Base-by-base conservation (phyloP, 352 stramenopile genomes). In the Aphanomyces stellatus region DNA sequence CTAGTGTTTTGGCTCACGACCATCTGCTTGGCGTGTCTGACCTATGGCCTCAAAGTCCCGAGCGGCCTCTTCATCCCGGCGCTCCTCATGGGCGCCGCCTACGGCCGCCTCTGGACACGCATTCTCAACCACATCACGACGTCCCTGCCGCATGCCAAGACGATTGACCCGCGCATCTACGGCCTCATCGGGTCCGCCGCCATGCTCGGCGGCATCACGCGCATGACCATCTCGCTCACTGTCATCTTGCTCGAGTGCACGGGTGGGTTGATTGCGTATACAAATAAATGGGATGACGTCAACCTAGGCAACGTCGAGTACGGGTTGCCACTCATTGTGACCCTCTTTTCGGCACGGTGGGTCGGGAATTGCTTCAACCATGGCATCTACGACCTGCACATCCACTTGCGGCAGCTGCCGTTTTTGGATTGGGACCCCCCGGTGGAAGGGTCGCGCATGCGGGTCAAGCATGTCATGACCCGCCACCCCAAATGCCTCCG, bases 311-410 rank as follows among this genome's bases (percentile, higher is more conserved):
- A 98, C 76, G 95, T 99, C 60, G 91, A 99, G 78, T 99, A 98
- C 73, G 91, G 97, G 3, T 80, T 99, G 0, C 96, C 96, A 34
- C 76, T 99, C 15, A 99, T 99, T 81, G 78, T 99, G 56, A 98
- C 95, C 24, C 84, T 98, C 5, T 98, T 99, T 78, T 90, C 96
- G 13, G 96, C 97, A 53, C 81, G 96, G 35, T 98, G 96, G 80
- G 96, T 98, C 25, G 97, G 97, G 27, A 99, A 99, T 76, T 87
- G 98, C 42, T 99, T 99, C 75, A 99, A 99, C 74, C 94, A 99
- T 75, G 96, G 95, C 22, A 90, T 99, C 48, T 99, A 99, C 80
- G 96, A 99, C 74, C 98, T 98, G 65, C 95, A 99, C 69, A 99
- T 99, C 70, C 88, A 98, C 59, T 75, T 99, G 27, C 97, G 80